These are phyloP conservation scores for Remersonia thermophila DNA, from an alignment of 2,329 filamentous ascomycete species.

Conservation along the genomic window DNA sequence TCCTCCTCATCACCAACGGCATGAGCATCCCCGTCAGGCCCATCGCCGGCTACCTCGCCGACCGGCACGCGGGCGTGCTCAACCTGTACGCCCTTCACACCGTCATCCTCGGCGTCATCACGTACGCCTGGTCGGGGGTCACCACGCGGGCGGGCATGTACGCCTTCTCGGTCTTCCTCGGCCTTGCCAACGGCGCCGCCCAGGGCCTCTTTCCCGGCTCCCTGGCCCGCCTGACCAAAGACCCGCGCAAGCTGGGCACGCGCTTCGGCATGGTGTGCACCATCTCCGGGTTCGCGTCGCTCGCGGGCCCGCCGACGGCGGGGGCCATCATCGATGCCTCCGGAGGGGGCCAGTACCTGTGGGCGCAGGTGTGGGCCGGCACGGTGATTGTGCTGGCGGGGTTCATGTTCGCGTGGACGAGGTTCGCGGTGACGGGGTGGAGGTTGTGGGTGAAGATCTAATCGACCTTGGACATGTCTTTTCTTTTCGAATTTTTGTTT, in stretches of 20 bases:
- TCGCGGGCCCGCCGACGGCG: slow-evolving; percentile 33
- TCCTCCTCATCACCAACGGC: slow-evolving; percentile 48
- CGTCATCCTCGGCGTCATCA: slow-evolving; percentile 33
- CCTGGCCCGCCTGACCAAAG: slow-evolving; percentile 29
- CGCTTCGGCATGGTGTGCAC: slow-evolving; percentile 35
- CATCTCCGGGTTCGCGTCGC: slow-evolving; percentile 28
- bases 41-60: slow-evolving; percentile 42
- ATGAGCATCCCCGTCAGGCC: slow-evolving; percentile 44
- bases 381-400: slow-evolving; percentile 26
- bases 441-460: slow-evolving; percentile 24
- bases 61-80: slow-evolving; percentile 39
- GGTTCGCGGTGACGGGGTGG: slow-evolving; percentile 25
- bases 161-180: slow-evolving; percentile 31
- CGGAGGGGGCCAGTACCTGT: slow-evolving; percentile 26
- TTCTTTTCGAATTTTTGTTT: neutral
- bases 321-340: slow-evolving; percentile 32
- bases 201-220: slow-evolving; percentile 30
- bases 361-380: slow-evolving; percentile 36
- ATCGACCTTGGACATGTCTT: too few species aligned
- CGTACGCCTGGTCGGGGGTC: slow-evolving; percentile 45
- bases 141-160: slow-evolving; percentile 15
- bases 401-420: slow-evolving; percentile 22
- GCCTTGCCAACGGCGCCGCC: slow-evolving; percentile 30
- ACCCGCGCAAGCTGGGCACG: slow-evolving; percentile 33
- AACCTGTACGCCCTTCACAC: slow-evolving; percentile 42